phyloP scores from a whole-genome alignment of 2,329 filamentous ascomycete species.

The Phyllosticta citribraziliensis region DNA sequence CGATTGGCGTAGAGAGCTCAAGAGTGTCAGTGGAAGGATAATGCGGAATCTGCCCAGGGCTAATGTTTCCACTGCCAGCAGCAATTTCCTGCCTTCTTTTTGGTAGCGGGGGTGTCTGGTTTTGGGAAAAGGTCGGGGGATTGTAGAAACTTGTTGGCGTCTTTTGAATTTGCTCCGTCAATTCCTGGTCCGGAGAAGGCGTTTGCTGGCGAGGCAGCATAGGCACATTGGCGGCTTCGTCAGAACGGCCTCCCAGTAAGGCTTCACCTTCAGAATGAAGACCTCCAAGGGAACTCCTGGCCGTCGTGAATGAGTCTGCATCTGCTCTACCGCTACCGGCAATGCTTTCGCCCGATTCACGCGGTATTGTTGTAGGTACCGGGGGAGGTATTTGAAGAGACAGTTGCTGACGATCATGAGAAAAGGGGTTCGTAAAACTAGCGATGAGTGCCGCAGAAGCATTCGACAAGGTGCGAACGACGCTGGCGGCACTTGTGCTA shows the following conservation, averaged over 20 bases:
- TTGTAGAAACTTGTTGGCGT: neutral
- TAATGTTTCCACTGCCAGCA: neutral
- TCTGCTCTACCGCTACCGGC: slow-evolving; percentile 27
- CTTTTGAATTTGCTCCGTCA: neutral
- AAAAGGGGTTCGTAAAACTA: slow-evolving; percentile 23
- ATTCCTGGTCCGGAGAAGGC: neutral
- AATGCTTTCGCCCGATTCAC: slow-evolving; percentile 25
- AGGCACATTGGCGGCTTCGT: slow-evolving; percentile 17
- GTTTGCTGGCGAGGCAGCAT: slow-evolving; percentile 10
- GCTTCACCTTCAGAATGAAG: slow-evolving; percentile 44
- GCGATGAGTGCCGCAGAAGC: slow-evolving; percentile 31
- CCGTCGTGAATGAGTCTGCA: slow-evolving; percentile 42
- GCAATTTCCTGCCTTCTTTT: neutral
- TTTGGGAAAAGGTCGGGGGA: neutral
- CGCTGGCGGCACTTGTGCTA: slow-evolving; percentile 28
- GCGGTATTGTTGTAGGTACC: neutral
- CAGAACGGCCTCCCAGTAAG: slow-evolving; percentile 37
- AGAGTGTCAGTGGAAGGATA: slow-evolving; percentile 3
- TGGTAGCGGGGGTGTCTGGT: neutral
- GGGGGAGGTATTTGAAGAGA: slow-evolving; percentile 1
- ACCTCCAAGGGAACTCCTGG: slow-evolving; percentile 38
- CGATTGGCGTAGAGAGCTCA: slow-evolving; percentile 11
- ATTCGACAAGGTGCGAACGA: slow-evolving; percentile 36
- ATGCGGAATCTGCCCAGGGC: neutral
- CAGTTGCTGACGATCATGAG: neutral